Evolutionary conservation across 108 stramenopile species (phyloP).

Genomic region (Discostella stelligeroides): DNA sequence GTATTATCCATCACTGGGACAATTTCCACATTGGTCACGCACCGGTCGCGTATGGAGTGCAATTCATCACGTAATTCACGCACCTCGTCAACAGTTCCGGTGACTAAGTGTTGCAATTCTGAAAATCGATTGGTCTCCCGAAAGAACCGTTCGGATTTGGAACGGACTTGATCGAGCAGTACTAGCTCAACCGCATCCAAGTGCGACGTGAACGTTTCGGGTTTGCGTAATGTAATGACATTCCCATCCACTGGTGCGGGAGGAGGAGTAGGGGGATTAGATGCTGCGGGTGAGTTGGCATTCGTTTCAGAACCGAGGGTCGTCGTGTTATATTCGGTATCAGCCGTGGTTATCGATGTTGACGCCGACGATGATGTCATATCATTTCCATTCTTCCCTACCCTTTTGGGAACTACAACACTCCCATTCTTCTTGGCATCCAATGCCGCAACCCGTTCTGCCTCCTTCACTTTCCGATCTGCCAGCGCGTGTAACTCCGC

Average conservation of each 20-base stretch:
- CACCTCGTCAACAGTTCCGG: conserved; percentile 70
- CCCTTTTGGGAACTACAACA: conserved; percentile 14
- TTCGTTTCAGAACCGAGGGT: background rate
- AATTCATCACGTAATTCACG: conserved; percentile 50
- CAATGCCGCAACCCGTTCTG: conserved; percentile 36
- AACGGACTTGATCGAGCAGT: conserved; percentile 77
- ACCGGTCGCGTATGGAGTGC: conserved; percentile 55
- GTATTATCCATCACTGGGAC: conserved; percentile 58
- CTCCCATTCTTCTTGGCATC: conserved; percentile 44
- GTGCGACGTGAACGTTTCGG: conserved; percentile 67
- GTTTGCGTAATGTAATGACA: conserved; percentile 63
- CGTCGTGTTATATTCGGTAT: conserved; percentile 5
- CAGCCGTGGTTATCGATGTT: conserved; percentile 8
- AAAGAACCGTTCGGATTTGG: conserved; percentile 79
- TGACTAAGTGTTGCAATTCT: conserved; percentile 68
- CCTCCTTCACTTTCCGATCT: conserved; percentile 50
- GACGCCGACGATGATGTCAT: background rate
- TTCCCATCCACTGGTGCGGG: conserved; percentile 50
- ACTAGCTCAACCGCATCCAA: conserved; percentile 83
- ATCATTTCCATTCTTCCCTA: conserved; percentile 4
- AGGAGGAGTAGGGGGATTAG: conserved; percentile 13
- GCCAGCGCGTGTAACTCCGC: conserved; percentile 47
- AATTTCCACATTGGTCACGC: conserved; percentile 58
- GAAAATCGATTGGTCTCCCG: conserved; percentile 87
- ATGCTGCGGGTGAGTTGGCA: conserved; percentile 30